Conservation (phyloP, 2,329 filamentous ascomycete genomes). For the Tolypocladium cylindrosporum region DNA sequence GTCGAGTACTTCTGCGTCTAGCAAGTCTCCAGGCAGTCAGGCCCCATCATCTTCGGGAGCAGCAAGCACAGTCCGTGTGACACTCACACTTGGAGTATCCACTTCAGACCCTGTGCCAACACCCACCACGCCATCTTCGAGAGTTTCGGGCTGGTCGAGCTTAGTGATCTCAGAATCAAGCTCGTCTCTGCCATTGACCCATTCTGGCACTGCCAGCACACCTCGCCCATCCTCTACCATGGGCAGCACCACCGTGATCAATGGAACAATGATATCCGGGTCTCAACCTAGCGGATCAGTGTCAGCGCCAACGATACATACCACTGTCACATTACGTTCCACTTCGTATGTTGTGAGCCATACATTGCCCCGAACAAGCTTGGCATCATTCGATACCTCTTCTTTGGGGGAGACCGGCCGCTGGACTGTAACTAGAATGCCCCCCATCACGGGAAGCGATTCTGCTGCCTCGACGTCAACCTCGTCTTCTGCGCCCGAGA, state of each 20-base stretch:
- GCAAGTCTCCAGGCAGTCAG: no score
- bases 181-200: background rate
- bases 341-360: background rate
- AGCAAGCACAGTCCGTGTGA: no score
- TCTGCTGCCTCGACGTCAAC: background rate
- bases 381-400: background rate
- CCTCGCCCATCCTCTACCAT: background rate
- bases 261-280: background rate
- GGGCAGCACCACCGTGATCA: background rate
- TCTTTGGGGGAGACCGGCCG: background rate
- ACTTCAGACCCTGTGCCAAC: no score
- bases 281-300: background rate
- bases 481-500: background rate
- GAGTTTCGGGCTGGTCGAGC: background rate
- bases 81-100: no score
- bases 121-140: no score
- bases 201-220: background rate
- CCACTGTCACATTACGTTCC: background rate
- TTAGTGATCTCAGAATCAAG: background rate
- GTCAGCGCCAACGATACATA: background rate
- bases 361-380: background rate
- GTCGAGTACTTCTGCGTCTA: no score
- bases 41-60: no score
- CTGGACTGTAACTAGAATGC: background rate
- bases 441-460: background rate